Percentiles rank a stretch among this genome's conserved stretches.
phyloP scores from a whole-genome alignment of 495 filamentous ascomycete genomes.

The Pseudevernia furfuracea region DNA sequence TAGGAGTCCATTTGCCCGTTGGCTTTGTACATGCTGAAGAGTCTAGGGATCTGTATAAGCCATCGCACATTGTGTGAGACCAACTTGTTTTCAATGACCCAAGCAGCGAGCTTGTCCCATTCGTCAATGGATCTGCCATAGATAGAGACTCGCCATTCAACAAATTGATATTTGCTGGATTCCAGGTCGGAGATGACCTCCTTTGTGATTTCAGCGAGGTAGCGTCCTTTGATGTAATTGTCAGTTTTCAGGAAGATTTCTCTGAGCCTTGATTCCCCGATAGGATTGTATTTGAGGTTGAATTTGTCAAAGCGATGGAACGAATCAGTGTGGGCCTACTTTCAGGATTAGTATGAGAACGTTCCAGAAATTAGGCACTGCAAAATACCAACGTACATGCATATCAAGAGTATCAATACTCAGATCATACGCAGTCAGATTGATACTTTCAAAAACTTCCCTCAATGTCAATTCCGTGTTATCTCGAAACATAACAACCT shows the following conservation, averaged over 20 bases:
- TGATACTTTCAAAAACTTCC: constrained; percentile 96
- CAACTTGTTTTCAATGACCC: constrained; percentile 98
- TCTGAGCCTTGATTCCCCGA: constrained; percentile 87
- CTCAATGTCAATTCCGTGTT: constrained; percentile 83
- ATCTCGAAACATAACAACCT: constrained; percentile 88
- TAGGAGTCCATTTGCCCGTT: constrained; percentile 79
- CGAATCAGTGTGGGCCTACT: constrained; percentile 86
- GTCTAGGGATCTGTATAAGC: constrained; percentile 89
- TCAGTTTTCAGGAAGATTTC: constrained; percentile 98
- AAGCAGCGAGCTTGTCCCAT: constrained; percentile 95
- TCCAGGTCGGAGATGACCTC: constrained; percentile 97
- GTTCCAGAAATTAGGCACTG: not conserved
- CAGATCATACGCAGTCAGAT: constrained; percentile 90
- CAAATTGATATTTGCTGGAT: constrained; percentile 99
- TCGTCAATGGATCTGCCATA: constrained; percentile 88
- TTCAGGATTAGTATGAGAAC: constrained; percentile 14
- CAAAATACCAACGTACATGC: constrained; percentile 56
- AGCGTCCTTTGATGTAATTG: constrained; percentile 92
- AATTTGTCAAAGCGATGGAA: constrained; percentile 99
- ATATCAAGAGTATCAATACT: constrained; percentile 99
- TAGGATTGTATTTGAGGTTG: constrained; percentile 97
- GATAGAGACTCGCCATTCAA: constrained; percentile 96
- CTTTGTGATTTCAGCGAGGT: constrained; percentile 93
- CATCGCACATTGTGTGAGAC: constrained; percentile 96
- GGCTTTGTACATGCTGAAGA: constrained; percentile 93